Conservation (phyloP, 495 filamentous ascomycete species). For the Aspergillus affinis region DNA sequence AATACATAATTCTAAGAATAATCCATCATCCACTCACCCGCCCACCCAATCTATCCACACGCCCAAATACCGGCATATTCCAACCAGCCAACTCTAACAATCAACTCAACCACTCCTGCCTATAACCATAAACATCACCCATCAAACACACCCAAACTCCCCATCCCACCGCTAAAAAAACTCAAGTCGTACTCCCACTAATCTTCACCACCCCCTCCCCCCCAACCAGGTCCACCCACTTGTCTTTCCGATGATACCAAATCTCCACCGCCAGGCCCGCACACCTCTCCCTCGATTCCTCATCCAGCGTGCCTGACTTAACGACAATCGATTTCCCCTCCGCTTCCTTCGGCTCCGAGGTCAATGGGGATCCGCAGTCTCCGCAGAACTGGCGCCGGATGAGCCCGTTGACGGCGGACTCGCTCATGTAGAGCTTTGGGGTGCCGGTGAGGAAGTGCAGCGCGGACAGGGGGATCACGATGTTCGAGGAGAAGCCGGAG, state of each 20-base stretch:
- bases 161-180: too few relatives aligned
- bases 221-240: constrained; percentile 20
- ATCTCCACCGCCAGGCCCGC: constrained; percentile 22
- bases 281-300: constrained; percentile 11
- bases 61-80: too few relatives aligned
- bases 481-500: constrained; percentile 29
- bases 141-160: too few relatives aligned
- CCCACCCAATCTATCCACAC: too few relatives aligned
- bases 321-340: constrained; percentile 7
- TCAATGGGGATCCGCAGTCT: constrained; percentile 28
- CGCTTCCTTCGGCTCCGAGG: constrained; percentile 13
- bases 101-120: too few relatives aligned
- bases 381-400: constrained; percentile 26
- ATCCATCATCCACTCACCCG: too few relatives aligned
- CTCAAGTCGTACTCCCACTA: neutral
- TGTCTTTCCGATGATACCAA: constrained; percentile 25
- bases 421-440: constrained; percentile 23
- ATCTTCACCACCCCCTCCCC: neutral
- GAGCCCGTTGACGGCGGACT: constrained; percentile 16
- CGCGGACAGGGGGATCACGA: constrained; percentile 19
- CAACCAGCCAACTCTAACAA: too few relatives aligned
- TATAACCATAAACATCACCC: too few relatives aligned
- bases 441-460: constrained; percentile 22
- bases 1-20: too few relatives aligned
- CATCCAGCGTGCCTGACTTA: constrained; percentile 32